Conservation (phyloP, 176 grass and related monocot species). For the Carex myosuroides region DNA sequence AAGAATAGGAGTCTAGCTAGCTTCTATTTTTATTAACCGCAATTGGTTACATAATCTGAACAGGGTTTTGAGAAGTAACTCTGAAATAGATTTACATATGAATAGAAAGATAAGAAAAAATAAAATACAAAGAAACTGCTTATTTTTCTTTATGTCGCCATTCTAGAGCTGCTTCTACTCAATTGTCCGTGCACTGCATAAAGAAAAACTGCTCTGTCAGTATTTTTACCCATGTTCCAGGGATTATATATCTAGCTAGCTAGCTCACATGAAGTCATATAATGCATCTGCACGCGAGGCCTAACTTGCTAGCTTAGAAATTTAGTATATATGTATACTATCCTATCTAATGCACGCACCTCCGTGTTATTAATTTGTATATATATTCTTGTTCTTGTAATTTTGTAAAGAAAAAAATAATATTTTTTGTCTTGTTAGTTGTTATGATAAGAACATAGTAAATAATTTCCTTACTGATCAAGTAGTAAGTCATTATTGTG, state of each 20-base stretch:
- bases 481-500: neutral
- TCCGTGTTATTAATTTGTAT: neutral
- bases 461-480: neutral
- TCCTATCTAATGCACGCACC: neutral
- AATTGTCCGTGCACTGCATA: too few species aligned
- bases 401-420: neutral
- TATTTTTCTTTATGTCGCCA: too few species aligned
- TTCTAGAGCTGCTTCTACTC: too few species aligned
- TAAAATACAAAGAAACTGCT: too few species aligned
- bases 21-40: too few species aligned
- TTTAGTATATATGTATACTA: neutral
- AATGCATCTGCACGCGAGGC: neutral
- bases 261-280: neutral
- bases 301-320: neutral
- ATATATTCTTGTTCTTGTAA: neutral
- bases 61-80: too few species aligned
- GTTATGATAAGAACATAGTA: neutral
- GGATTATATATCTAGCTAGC: neutral
- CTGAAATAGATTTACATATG: too few species aligned
- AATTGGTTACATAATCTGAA: too few species aligned
- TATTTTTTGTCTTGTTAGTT: neutral
- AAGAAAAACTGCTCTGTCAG: too few species aligned
- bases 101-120: too few species aligned
- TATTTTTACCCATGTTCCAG: neutral
- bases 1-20: too few species aligned